Conservation (phyloP, 495 filamentous ascomycete species). For the Hapsidospora chrysogenum region DNA sequence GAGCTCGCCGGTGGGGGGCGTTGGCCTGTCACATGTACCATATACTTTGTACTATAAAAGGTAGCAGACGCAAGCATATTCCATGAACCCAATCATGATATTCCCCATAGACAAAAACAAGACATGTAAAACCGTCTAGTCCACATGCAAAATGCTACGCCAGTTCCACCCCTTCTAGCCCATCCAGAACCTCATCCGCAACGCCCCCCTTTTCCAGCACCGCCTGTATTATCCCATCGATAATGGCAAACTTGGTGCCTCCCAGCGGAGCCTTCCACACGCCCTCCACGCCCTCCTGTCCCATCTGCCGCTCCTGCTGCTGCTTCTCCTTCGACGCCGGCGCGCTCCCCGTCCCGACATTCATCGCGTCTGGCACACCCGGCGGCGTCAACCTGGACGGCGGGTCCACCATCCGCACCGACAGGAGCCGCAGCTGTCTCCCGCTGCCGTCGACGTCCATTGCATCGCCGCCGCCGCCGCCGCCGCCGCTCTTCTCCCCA, state of each 20-base stretch:
- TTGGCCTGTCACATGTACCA: background rate
- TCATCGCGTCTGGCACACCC: slow-evolving; percentile 51
- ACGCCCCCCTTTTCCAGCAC: slow-evolving; percentile 56
- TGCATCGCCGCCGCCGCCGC: too few species aligned
- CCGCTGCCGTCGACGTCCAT: slow-evolving; percentile 15
- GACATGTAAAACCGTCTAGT: too few species aligned
- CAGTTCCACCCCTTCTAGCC: slow-evolving; percentile 46
- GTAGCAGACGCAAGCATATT: too few species aligned
- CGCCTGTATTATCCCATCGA: slow-evolving; percentile 50
- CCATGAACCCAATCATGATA: background rate
- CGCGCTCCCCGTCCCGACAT: slow-evolving; percentile 25
- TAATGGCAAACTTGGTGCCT: slow-evolving; percentile 50
- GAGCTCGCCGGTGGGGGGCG: too few species aligned
- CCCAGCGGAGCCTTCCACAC: slow-evolving; percentile 68
- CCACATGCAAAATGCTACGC: slow-evolving; percentile 11
- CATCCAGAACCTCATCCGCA: slow-evolving; percentile 68
- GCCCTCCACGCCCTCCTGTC: slow-evolving; percentile 40
- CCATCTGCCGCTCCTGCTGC: slow-evolving; percentile 21
- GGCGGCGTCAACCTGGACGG: slow-evolving; percentile 38
- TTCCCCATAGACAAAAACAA: background rate
- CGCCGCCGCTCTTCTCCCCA: background rate
- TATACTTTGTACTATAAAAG: too few species aligned
- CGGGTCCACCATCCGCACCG: slow-evolving; percentile 53
- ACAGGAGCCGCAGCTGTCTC: slow-evolving; percentile 31
- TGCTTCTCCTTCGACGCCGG: slow-evolving; percentile 21